Base-by-base conservation (phyloP, 1,139 yeast genomes). In the Kluyveromyces sp. region DNA sequence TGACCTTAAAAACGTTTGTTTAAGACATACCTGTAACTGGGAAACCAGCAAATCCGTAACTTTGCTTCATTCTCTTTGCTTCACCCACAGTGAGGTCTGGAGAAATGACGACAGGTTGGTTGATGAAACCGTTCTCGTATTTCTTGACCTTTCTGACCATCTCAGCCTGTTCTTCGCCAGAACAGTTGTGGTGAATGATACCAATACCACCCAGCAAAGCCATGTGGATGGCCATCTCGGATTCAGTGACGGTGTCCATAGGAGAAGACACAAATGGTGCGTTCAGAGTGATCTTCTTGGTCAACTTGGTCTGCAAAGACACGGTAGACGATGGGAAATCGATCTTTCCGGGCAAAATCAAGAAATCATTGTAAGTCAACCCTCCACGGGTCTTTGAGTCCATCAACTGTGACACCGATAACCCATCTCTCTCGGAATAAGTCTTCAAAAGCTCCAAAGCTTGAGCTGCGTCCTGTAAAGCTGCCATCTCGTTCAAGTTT, bases 141-240 rank as follows among this genome's bases (percentile, higher is more conserved):
- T 85, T 88, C 77, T 92, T 92, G 56, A 92, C 99, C 71, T 85
- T 85, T 68, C 77, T 84, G 51, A 92, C 98, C 98, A 92, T 92
- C 56, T 80, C 96, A 49, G 98, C 98, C 73, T 92, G 99, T 67
- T 88, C 97, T 42, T 92, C 97, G 49, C 95, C 76, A 48, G 95
- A 67, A 72, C 96, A 89, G 76, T 92, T 92, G 75, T 92, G 97
- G 69, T 92, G 99, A 58, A 92, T 82, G 61, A 94, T 86, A 78
- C 99, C 99, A 67, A 92, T 88, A 69, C 99, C 99, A 66, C 99
- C 99, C 58, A 89, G 78, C 57, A 92, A 78, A 56, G 99, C 97
- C 96, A 92, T 89, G 71, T 88, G 82, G 59, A 94, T 92, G 54
- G 99, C 98, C 99, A 92, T 92, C 50, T 81, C 84, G 51, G 88